Evolutionary conservation across 306 rosid species (phyloP).

Genomic region (Acacia confusa): DNA sequence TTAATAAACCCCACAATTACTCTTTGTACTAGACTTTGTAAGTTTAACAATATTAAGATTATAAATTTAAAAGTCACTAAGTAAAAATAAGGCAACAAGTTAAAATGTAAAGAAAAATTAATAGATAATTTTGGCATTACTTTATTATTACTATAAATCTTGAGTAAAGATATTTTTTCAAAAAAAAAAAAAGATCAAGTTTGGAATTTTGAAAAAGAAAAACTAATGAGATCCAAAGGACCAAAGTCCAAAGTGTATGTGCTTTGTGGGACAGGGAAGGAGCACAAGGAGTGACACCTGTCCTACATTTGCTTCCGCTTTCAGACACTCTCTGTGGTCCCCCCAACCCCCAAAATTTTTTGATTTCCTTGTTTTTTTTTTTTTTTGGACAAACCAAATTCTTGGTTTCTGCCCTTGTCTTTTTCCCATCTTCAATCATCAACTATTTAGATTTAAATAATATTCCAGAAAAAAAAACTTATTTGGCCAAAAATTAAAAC

Average conservation of each 20-base stretch:
- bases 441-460: background rate
- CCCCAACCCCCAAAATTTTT: background rate
- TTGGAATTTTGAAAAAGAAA: background rate
- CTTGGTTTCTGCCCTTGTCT: background rate
- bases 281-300: constrained; percentile 14
- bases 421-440: background rate
- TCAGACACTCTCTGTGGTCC: background rate
- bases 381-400: no score
- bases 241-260: constrained; percentile 26
- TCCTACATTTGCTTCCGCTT: constrained; percentile 36
- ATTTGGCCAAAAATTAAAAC: no score
- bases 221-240: background rate
- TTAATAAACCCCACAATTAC: no score
- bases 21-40: no score
- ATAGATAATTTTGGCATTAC: background rate
- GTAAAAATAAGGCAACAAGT: no score
- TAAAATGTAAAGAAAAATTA: background rate
- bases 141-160: background rate
- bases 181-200: background rate
- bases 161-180: background rate
- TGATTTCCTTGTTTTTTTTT: no score
- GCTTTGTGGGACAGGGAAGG: constrained; percentile 9
- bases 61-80: background rate
- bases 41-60: no score
- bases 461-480: background rate